These are phyloP conservation scores for Paramecium biaurelia DNA, from an alignment of 73 alveolate species.

Conservation along the genomic window DNA sequence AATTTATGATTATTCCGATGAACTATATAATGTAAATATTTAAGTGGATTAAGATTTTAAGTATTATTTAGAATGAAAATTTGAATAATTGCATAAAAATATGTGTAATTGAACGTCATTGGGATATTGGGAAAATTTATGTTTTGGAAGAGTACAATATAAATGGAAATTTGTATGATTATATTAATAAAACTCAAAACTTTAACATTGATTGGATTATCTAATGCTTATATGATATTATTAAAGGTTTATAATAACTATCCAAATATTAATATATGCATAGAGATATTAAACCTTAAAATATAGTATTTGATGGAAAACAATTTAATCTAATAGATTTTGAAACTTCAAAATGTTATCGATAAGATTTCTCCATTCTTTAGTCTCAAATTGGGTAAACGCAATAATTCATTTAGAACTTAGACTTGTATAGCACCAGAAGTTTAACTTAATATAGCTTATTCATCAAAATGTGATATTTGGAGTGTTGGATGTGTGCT, in stretches of 20 bases:
- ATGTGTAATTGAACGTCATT: neutral
- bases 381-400: neutral
- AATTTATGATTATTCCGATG: neutral
- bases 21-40: neutral
- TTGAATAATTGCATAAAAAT: neutral
- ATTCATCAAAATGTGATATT: neutral
- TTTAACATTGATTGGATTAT: neutral
- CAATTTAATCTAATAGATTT: neutral
- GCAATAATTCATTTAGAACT: constrained; percentile 64
- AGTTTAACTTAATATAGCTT: constrained; percentile 49
- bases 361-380: neutral
- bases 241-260: neutral
- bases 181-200: too few relatives aligned
- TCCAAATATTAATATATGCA: neutral
- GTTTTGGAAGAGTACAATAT: neutral
- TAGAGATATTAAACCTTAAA: neutral
- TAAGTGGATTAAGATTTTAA: neutral
- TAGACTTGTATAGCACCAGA: constrained; percentile 86
- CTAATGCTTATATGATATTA: neutral
- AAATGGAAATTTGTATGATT: neutral
- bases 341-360: neutral
- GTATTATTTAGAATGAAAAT: neutral
- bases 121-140: neutral
- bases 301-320: neutral
- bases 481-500: neutral